These are phyloP conservation scores for Pseudogymnoascus sp. DNA, from an alignment of 2,329 filamentous ascomycete species.

Conservation along the genomic window DNA sequence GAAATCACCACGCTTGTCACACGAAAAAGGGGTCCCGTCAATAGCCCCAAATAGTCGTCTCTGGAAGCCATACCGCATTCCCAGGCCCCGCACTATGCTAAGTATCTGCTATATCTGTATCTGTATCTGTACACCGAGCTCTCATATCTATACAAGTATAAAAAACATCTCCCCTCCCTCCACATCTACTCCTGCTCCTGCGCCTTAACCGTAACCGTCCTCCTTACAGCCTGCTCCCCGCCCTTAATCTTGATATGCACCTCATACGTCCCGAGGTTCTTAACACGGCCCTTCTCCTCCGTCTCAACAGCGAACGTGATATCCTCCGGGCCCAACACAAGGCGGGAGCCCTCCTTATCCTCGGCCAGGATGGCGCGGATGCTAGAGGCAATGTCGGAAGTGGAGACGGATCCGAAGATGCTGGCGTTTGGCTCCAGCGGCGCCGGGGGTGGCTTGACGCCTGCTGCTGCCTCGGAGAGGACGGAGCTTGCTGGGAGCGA, in stretches of 20 bases:
- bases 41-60: not conserved
- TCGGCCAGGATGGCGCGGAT: constrained; percentile 42
- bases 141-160: constrained; percentile 17
- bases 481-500: constrained; percentile 21
- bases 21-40: not conserved
- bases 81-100: not conserved
- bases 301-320: constrained; percentile 39
- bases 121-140: not conserved
- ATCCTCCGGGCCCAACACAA: constrained; percentile 43
- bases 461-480: constrained; percentile 28
- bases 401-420: constrained; percentile 47
- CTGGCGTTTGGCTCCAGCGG: constrained; percentile 23
- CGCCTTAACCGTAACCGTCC: constrained; percentile 35
- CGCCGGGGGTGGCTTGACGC: constrained; percentile 29
- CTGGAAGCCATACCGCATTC: not conserved
- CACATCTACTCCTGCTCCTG: constrained; percentile 32
- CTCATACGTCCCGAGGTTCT: constrained; percentile 45
- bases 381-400: constrained; percentile 41
- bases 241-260: constrained; percentile 45
- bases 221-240: constrained; percentile 33
- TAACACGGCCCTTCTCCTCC: constrained; percentile 38
- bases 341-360: constrained; percentile 43
- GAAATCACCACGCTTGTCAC: not conserved
- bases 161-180: not conserved
- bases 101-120: not conserved